Percentiles rank a stretch among this genome's conserved stretches.
Evolutionary conservation across 345 rosid species (phyloP).

Genomic region (Carallia brachiata): DNA sequence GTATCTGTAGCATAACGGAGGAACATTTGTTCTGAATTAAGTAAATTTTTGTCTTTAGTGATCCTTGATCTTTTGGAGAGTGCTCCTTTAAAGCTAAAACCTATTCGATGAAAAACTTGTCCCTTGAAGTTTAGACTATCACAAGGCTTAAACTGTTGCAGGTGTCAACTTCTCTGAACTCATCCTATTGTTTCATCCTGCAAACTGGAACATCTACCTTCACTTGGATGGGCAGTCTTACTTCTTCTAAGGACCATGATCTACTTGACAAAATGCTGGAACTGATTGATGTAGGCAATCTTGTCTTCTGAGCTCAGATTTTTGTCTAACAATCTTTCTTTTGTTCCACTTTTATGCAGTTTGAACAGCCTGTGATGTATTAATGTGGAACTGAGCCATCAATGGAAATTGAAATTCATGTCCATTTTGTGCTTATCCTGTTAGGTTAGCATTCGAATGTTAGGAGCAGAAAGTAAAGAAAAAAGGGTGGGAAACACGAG

Average conservation of each 20-base stretch:
- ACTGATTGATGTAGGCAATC: constrained; percentile 56
- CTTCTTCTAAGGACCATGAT: constrained; percentile 60
- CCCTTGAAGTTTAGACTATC: background rate
- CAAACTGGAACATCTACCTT: constrained; percentile 54
- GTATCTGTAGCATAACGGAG: background rate
- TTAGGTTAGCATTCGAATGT: background rate
- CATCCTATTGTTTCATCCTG: constrained; percentile 76
- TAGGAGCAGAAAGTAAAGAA: background rate
- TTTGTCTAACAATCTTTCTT: background rate
- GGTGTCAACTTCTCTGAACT: constrained; percentile 70
- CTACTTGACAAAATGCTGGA: constrained; percentile 77
- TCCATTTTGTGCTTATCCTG: background rate
- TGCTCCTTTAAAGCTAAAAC: background rate
- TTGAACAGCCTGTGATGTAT: background rate
- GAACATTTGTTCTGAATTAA: background rate
- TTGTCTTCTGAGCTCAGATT: constrained; percentile 9
- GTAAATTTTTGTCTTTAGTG: too few relatives aligned
- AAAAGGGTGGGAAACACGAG: too few relatives aligned
- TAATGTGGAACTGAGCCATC: background rate
- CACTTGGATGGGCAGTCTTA: constrained; percentile 75
- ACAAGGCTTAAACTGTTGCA: constrained; percentile 34
- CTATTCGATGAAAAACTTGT: background rate
- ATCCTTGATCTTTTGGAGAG: background rate
- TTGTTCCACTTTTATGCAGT: background rate
- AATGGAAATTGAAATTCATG: background rate